Evolutionary conservation across 371 early-diverging fungal species (phyloP).

Genomic region (Mucor plumbeus): DNA sequence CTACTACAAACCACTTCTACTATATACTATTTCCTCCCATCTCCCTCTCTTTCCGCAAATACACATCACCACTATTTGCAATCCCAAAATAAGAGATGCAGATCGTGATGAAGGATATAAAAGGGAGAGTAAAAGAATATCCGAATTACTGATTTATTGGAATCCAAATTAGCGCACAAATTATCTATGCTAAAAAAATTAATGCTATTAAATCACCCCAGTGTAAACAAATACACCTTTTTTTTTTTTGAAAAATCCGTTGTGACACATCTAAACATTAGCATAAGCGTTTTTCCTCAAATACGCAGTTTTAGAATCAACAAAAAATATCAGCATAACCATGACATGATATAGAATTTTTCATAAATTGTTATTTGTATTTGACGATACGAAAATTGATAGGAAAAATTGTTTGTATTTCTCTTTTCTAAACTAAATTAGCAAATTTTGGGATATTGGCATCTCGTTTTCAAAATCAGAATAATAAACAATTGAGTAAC

Average conservation of each 20-base stretch:
- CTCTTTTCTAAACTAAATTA: neutral
- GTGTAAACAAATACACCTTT: too few relatives aligned
- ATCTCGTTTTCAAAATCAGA: neutral
- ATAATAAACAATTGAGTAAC: neutral
- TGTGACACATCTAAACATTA: too few relatives aligned
- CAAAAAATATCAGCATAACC: too few relatives aligned
- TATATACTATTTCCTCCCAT: neutral
- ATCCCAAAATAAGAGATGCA: constrained; percentile 1
- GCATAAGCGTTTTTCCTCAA: too few relatives aligned
- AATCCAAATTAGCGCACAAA: neutral
- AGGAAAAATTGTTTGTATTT: too few relatives aligned
- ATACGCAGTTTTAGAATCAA: too few relatives aligned
- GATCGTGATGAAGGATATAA: neutral
- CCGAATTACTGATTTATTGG: neutral
- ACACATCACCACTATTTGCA: neutral
- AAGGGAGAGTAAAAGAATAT: neutral
- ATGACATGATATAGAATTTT: too few relatives aligned
- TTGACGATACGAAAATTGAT: too few relatives aligned
- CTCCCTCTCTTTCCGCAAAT: neutral
- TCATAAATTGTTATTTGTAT: too few relatives aligned
- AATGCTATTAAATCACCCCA: too few relatives aligned
- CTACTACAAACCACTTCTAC: neutral
- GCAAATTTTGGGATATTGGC: neutral
- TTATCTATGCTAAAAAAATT: neutral
- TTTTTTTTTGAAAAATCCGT: too few relatives aligned